A percentile compares a stretch with the other conserved stretches of the same genome.
Evolutionary conservation across 2,329 filamentous ascomycete species (phyloP).

Genomic region (Aspergillus neoniger): DNA sequence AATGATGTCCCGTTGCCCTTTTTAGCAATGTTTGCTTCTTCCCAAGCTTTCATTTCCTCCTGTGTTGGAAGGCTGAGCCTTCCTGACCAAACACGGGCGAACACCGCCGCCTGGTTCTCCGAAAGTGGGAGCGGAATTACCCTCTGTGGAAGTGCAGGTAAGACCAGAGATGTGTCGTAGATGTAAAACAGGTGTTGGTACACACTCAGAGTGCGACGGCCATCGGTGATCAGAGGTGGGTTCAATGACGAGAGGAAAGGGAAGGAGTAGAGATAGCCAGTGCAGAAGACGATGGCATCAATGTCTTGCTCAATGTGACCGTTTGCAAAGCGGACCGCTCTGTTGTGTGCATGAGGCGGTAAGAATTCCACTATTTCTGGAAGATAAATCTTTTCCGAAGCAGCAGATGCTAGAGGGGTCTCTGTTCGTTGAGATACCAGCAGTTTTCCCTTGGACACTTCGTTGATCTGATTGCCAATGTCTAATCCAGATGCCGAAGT

Average conservation of each 20-base stretch:
- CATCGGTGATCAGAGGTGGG: slow-evolving; percentile 65
- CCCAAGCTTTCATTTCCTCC: slow-evolving; percentile 70
- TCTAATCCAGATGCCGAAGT: slow-evolving; percentile 84
- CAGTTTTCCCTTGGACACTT: slow-evolving; percentile 60
- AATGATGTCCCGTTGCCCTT: slow-evolving; percentile 54
- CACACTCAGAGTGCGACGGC: slow-evolving; percentile 68
- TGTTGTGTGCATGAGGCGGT: slow-evolving; percentile 53
- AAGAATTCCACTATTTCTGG: slow-evolving; percentile 57
- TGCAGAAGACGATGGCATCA: slow-evolving; percentile 82
- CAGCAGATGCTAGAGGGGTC: slow-evolving; percentile 45
- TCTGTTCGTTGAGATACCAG: slow-evolving; percentile 63
- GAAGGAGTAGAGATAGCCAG: slow-evolving; percentile 83
- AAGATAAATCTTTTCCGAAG: slow-evolving; percentile 57
- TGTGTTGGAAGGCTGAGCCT: slow-evolving; percentile 64
- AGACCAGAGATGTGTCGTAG: slow-evolving; percentile 73
- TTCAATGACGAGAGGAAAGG: slow-evolving; percentile 64
- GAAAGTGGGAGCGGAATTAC: slow-evolving; percentile 85
- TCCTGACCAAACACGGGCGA: slow-evolving; percentile 77
- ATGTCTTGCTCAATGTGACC: slow-evolving; percentile 66
- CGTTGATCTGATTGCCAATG: slow-evolving; percentile 73
- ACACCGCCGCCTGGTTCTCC: slow-evolving; percentile 75
- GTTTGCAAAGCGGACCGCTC: slow-evolving; percentile 67
- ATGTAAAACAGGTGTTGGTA: slow-evolving; percentile 81
- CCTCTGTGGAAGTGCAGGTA: slow-evolving; percentile 73
- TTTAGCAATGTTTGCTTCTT: slow-evolving; percentile 45